Percentiles rank a stretch among this genome's conserved stretches.
Conservation (phyloP, 148 eudicot species). For the Chenopodium album region DNA sequence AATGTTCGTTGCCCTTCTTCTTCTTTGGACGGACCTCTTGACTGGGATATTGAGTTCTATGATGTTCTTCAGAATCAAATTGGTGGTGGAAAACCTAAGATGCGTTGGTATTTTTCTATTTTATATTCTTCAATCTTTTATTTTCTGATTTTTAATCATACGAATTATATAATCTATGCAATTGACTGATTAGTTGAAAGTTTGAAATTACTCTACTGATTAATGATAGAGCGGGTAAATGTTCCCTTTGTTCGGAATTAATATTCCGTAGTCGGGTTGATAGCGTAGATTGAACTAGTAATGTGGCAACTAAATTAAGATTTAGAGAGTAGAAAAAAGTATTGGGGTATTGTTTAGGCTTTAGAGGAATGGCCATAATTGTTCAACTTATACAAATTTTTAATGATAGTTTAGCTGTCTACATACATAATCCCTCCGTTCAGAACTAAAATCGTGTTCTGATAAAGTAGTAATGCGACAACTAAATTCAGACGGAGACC, state of each 20-base stretch:
- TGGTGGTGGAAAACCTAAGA: constrained; percentile 98
- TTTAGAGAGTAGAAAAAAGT: neutral
- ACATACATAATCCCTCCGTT: no score
- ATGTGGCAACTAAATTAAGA: neutral
- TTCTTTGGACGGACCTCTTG: constrained; percentile 43
- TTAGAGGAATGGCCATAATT: no score
- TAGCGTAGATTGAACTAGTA: neutral
- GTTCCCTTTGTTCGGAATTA: neutral
- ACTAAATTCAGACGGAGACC: no score
- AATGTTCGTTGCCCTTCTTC: constrained; percentile 62
- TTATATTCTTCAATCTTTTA: no score
- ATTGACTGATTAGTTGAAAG: neutral
- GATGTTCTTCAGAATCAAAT: constrained; percentile 84
- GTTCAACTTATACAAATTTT: no score
- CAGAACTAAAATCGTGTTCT: no score
- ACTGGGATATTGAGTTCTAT: constrained; percentile 74
- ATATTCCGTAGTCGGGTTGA: neutral
- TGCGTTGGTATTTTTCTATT: constrained; percentile 61
- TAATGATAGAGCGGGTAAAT: no score
- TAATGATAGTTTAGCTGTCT: no score
- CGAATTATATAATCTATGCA: neutral
- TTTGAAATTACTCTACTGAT: no score
- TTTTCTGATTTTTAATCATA: neutral
- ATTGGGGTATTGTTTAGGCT: neutral
- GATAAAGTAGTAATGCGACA: no score